Evolutionary conservation across 2,329 filamentous ascomycete species (phyloP), one percentile per base, ranked within the genome.

Genomic region (Chalara sp.): DNA sequence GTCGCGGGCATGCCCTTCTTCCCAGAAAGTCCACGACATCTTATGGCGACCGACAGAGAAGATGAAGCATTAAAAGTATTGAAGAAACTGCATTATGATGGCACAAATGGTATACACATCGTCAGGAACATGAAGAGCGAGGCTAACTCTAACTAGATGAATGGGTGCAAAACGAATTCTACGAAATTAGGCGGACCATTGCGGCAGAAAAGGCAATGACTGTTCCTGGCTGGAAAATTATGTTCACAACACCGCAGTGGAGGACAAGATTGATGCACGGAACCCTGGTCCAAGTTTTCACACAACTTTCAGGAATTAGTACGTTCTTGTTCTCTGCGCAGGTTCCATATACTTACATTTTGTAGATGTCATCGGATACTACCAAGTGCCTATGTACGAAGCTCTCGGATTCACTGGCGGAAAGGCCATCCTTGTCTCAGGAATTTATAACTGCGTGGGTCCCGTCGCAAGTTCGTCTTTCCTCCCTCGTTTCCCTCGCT

Each of bases 21-120:
- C 33, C 87, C 86, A 0, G 87, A 92, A 67, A 81, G 75, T 5
- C 79, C 79, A 11, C 53, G 84, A 51, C 92, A 87, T 86, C 78
- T 92, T 37, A 87, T 91, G 61, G 84, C 86, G 58, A 78, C 89
- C 57, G 80, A 80, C 52, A 74, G 74, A n/a, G 64, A 75, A 28
- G 83, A 87, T 1, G 68, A 85, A 50, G 87, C 85, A 2, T 74
- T 89, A 6, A 63, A 69, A 45, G 86, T 83, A 0, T 75, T 92
- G 0, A 86, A 84, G 0, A 76, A 76, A 48, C 76, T 92, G 1
- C 87, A 92, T 63, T 71, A 84, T 2, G 74, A 87, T 53, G 87
- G 87, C 66, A 65, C 1, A 68, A 75, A 80, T 56, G 76, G 35
- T 39, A 13, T 39, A 13, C 13, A 11, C 13, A 39, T 13, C 3